Base-by-base conservation (phyloP, 441 rosid species). In the Populus hybrid region DNA sequence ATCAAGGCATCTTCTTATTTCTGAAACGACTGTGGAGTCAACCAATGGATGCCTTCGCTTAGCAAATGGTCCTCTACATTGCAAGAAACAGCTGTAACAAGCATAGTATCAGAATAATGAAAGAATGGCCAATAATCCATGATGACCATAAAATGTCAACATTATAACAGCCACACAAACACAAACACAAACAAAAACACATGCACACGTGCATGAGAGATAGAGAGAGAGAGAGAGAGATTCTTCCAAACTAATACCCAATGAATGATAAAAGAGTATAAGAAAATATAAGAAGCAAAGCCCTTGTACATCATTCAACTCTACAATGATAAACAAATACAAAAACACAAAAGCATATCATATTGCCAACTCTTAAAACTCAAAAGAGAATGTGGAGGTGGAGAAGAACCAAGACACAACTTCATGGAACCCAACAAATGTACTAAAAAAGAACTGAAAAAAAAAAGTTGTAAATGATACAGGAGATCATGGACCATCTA, bases 61-160 rank as follows among this genome's bases (percentile, higher is more conserved):
- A 38, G 98, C 97, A 86, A 90, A 93, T 16, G 97, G 97, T 35
- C 98, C 97, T 88, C 98, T 90, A 83, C 90, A 96, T 79, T 95
- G 99, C 89, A 94, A 89, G 87, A 95, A 95, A 28, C 98, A 94
- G 85, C 97, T 94, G 94, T 81, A 72, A 63, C 56, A 16, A 73
- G 33, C 73, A 80, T 73, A 64, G 53, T 14, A 31, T 68, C 40
- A 68, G 45, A 68, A 68, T 68, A 29, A 23, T 67, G 33, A 66
- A 50, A 77, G 63, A 40, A 40, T 40, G 14, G 45, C 14, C 69
- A 42, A 3, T 40, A 67, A 65, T 63, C 29, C 2, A 16, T 24
- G 73, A 70, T 24, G n/a, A 65, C 31, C 35, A 28, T 24, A 65
- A 65, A 11, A 65, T 65, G 24, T 65, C 18, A 24, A 12, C 36